Percentiles rank a stretch among this genome's conserved stretches.
Evolutionary conservation across 2,329 filamentous ascomycete species (phyloP).

Genomic region (Bipolaris victoriae): DNA sequence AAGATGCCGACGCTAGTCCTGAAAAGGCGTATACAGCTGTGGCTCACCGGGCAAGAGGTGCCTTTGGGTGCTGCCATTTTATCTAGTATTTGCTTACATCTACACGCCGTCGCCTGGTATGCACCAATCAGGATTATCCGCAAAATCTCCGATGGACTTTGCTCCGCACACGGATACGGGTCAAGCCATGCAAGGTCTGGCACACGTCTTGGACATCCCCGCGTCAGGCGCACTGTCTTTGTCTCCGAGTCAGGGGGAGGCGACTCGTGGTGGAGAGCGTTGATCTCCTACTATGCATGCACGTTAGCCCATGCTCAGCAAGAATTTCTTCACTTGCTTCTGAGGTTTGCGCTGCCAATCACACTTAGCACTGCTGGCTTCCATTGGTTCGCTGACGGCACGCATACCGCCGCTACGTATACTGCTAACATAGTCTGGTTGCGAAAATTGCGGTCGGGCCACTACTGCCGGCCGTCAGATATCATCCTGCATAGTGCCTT

Average conservation of each 20-base stretch:
- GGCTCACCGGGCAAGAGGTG: not conserved
- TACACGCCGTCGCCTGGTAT: not conserved
- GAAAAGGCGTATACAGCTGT: not conserved
- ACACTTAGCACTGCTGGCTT: not conserved
- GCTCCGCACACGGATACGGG: not conserved
- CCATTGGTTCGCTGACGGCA: conserved; percentile 11
- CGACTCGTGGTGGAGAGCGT: conserved; percentile 7
- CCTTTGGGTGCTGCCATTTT: not conserved
- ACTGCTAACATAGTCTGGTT: conserved; percentile 8
- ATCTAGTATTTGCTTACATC: not conserved
- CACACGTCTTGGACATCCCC: conserved; percentile 4
- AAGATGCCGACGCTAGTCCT: conserved; percentile 1
- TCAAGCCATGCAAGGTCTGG: not conserved
- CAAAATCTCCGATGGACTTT: not conserved
- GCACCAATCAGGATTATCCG: not conserved
- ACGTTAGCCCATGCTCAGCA: conserved; percentile 8
- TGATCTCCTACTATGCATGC: conserved; percentile 12
- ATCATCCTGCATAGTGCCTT: conserved; percentile 9
- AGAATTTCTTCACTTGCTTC: conserved; percentile 8
- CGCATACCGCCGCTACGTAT: conserved; percentile 13
- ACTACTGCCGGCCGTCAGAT: conserved; percentile 5
- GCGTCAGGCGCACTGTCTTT: conserved; percentile 1
- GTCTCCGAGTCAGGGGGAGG: conserved; percentile 3
- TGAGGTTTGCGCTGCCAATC: conserved; percentile 4
- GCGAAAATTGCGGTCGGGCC: conserved; percentile 14